Conservation (phyloP, 2,329 filamentous ascomycete genomes). For the Epichloe typhina region DNA sequence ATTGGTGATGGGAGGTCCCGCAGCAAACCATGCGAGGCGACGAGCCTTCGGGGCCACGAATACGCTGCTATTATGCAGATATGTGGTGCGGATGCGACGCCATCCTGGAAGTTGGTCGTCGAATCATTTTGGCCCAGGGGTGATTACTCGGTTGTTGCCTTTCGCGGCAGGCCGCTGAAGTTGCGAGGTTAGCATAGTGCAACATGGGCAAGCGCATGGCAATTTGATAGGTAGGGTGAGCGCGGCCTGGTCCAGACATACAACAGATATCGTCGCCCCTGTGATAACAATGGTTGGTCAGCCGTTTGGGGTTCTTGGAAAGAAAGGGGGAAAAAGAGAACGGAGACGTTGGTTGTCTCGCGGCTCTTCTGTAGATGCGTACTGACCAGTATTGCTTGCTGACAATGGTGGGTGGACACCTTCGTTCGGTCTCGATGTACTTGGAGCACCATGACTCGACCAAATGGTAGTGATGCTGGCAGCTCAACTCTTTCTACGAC, state of each 20-base stretch:
- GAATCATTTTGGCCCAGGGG: constrained; percentile 26
- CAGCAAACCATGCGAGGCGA: neutral
- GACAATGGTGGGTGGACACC: constrained; percentile 29
- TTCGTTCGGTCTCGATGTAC: constrained; percentile 30
- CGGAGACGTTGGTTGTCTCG: too few relatives aligned
- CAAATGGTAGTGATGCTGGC: constrained; percentile 36
- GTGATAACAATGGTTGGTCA: neutral
- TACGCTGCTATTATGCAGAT: constrained; percentile 13
- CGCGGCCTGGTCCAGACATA: constrained; percentile 15
- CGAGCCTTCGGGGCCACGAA: neutral
- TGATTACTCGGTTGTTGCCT: constrained; percentile 25
- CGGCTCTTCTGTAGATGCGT: neutral
- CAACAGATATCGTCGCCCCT: constrained; percentile 33
- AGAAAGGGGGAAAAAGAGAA: fast-evolving
- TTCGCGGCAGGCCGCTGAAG: constrained; percentile 25
- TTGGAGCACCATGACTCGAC: constrained; percentile 33
- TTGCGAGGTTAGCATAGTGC: constrained; percentile 9
- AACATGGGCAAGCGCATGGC: neutral
- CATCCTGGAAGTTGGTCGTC: constrained; percentile 18
- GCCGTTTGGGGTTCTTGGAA: constrained; percentile 11
- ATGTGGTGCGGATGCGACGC: constrained; percentile 15
- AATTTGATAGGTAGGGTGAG: neutral
- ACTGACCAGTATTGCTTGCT: constrained; percentile 33
- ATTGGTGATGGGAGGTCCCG: neutral
- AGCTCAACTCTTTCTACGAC: constrained; percentile 35